Conservation (phyloP, 371 early-diverging fungal genomes). For the Circinella minor region DNA sequence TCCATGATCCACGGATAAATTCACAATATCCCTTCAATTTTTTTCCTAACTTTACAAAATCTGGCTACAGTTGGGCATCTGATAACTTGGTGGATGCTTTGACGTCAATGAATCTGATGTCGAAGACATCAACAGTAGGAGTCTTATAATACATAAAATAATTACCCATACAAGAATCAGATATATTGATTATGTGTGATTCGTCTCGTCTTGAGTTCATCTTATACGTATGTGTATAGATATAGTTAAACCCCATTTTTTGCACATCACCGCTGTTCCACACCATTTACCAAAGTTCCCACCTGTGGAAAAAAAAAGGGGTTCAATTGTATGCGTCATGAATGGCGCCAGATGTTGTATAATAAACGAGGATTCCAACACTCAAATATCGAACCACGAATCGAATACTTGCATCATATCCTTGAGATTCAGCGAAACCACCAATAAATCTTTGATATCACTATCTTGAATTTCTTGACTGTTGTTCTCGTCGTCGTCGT, state of each 20-base stretch:
- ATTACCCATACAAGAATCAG: too few relatives aligned
- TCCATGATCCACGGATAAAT: too few relatives aligned
- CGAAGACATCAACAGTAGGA: not conserved
- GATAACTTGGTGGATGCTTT: not conserved
- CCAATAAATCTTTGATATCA: not conserved
- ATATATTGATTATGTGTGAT: not conserved
- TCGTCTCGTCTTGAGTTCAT: not conserved
- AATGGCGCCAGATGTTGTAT: not conserved
- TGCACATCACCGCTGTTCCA: too few relatives aligned
- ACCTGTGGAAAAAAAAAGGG: too few relatives aligned
- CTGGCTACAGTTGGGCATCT: not conserved
- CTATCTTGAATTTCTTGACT: too few relatives aligned
- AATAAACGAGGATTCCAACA: not conserved
- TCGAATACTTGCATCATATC: not conserved
- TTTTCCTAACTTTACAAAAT: not conserved
- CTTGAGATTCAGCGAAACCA: not conserved
- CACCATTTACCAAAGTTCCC: too few relatives aligned
- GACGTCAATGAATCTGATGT: not conserved
- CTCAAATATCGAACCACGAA: not conserved
- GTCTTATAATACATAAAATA: too few relatives aligned
- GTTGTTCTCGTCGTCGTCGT: not conserved
- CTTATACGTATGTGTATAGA: not conserved
- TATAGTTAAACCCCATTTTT: too few relatives aligned
- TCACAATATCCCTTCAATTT: not conserved
- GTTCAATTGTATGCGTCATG: not conserved